A percentile compares a stretch with the other conserved stretches of the same genome.
These are phyloP conservation scores for Erythrobasidium hasegawianum DNA, from an alignment of 1,284 basidiomycete species.

Conservation along the genomic window DNA sequence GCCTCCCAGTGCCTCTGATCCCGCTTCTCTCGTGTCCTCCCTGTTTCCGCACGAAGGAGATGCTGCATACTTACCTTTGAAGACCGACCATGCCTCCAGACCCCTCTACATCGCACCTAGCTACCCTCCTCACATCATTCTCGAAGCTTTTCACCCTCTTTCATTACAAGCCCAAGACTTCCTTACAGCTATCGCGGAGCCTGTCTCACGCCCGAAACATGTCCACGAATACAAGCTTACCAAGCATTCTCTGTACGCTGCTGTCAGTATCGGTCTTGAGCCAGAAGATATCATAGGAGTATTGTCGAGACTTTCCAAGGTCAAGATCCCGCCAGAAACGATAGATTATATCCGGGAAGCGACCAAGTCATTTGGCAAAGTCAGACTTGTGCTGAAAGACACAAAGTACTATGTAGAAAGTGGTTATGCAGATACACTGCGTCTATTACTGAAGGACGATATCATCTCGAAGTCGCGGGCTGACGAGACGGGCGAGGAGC, in stretches of 20 bases:
- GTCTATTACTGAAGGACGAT: constrained; percentile 76
- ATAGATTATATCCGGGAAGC: constrained; percentile 79
- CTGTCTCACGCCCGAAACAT: constrained; percentile 94
- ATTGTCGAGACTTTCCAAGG: constrained; percentile 49
- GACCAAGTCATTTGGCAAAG: constrained; percentile 91
- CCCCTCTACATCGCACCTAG: constrained; percentile 88
- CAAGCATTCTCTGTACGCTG: constrained; percentile 94
- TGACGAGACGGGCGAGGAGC: constrained; percentile 47
- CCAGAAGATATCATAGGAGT: constrained; percentile 99
- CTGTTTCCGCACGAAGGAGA: constrained; percentile 52
- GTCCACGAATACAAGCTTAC: constrained; percentile 99
- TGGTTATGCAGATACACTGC: constrained; percentile 82
- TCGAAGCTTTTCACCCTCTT: constrained; percentile 93
- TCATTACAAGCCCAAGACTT: constrained; percentile 99
- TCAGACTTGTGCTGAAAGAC: constrained; percentile 92
- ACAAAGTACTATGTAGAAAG: constrained; percentile 96
- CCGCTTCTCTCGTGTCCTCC: constrained; percentile 23
- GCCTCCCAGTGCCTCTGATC: constrained; percentile 19
- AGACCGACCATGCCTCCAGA: constrained; percentile 80
- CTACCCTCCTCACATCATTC: constrained; percentile 86
- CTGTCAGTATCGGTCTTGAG: constrained; percentile 95
- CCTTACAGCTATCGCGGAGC: constrained; percentile 94
- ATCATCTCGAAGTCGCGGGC: constrained; percentile 80
- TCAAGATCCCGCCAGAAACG: constrained; percentile 81
- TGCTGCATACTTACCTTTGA: constrained; percentile 77